Evolutionary conservation across 2,329 filamentous ascomycete genomes (phyloP).

Genomic region (Talaromyces sp.): DNA sequence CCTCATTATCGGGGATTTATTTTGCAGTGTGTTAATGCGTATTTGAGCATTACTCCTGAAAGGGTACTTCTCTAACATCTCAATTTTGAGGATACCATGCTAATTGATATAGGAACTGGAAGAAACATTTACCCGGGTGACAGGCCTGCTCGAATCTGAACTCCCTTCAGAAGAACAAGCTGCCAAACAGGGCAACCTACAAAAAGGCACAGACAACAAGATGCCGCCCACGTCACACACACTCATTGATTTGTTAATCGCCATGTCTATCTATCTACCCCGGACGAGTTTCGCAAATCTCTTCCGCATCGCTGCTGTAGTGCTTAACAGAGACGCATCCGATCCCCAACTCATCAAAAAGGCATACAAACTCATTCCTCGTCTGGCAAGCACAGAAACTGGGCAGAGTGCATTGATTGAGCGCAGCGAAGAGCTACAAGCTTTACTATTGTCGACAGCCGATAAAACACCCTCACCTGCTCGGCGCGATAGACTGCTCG

Average conservation of each 20-base stretch:
- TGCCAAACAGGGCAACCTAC: slow-evolving; percentile 61
- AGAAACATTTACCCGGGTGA: slow-evolving; percentile 85
- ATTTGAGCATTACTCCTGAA: slow-evolving; percentile 80
- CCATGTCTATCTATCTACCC: slow-evolving; percentile 90
- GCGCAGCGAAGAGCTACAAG: slow-evolving; percentile 74
- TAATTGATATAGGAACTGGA: slow-evolving; percentile 62
- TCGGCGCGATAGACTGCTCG: slow-evolving; percentile 78
- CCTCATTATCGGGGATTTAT: slow-evolving; percentile 90
- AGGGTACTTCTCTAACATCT: slow-evolving; percentile 37
- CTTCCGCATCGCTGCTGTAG: slow-evolving; percentile 80
- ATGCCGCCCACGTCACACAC: slow-evolving; percentile 94
- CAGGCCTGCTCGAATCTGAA: slow-evolving; percentile 74
- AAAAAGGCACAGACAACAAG: slow-evolving; percentile 64
- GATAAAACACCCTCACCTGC: slow-evolving; percentile 86
- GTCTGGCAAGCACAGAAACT: slow-evolving; percentile 75
- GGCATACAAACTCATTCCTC: slow-evolving; percentile 94
- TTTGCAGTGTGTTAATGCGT: slow-evolving; percentile 90
- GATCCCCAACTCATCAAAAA: slow-evolving; percentile 98
- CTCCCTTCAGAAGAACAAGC: slow-evolving; percentile 65
- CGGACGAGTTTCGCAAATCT: slow-evolving; percentile 79
- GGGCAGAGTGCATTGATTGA: slow-evolving; percentile 75
- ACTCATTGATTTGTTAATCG: slow-evolving; percentile 93
- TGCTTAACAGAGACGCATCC: slow-evolving; percentile 65
- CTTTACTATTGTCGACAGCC: slow-evolving; percentile 73
- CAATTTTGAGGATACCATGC: background rate